Conservation (phyloP, 345 rosid species). For the Eucalyptus cloeziana region DNA sequence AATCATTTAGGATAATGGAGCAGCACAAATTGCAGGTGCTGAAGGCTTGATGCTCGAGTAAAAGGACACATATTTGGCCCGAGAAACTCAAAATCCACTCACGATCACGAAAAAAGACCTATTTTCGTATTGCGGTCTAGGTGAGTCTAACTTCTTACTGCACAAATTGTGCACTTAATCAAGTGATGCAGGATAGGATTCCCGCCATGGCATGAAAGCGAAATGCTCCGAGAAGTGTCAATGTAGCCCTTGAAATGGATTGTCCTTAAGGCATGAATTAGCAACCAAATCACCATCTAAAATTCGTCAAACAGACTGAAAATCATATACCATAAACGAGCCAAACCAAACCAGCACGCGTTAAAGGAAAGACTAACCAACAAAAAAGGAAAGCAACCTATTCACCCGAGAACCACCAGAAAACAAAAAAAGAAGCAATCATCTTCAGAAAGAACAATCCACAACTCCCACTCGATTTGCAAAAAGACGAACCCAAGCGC, state of each 20-base stretch:
- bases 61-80: not conserved
- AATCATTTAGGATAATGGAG: not conserved
- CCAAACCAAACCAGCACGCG: not conserved
- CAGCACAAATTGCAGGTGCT: not conserved
- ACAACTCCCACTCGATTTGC: not conserved
- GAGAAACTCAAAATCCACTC: not conserved
- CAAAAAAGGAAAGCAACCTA: rapidly evolving
- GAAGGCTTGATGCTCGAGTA: not conserved
- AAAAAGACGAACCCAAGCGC: not conserved
- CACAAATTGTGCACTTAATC: not conserved
- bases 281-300: not conserved
- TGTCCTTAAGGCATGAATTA: not conserved
- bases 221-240: not conserved
- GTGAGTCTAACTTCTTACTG: not conserved
- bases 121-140: rapidly evolving
- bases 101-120: not conserved
- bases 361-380: not conserved
- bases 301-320: not conserved
- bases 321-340: not conserved
- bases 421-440: not conserved
- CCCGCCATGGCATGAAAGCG: not conserved
- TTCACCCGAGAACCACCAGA: not conserved
- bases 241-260: not conserved
- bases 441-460: not conserved
- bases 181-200: not conserved